Base-by-base conservation (phyloP, 2,329 filamentous ascomycete genomes). In the Ophiostoma australiae region DNA sequence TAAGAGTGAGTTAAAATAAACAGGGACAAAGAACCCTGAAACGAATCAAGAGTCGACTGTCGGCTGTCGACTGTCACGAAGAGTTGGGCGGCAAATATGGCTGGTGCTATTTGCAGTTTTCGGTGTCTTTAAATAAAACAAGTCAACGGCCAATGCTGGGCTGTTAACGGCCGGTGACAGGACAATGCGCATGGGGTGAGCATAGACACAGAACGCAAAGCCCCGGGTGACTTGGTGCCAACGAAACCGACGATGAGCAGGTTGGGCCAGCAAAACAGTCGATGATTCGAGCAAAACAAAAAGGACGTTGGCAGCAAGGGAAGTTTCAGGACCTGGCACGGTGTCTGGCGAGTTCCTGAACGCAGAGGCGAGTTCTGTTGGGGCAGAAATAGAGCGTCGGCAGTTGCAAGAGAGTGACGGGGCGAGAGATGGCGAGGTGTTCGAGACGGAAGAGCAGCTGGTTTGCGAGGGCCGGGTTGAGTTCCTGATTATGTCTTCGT, bases 1-100 rank as follows among this genome's bases (percentile, higher is more conserved):
- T n/a, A 58, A 58, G 8, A 58, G 11, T 27, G 8, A 58, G 11
- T 27, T 58, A 17, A 58, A 58, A 58, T 58, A 15, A 11, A 27
- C n/a, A 58, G 23, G 52, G 27, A 58, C 52, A 58, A 58, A 58
- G 52, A 58, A 58, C n/a, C 15, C 52, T 58, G 52, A 58, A 58
- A 58, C 52, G 52, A 48, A 17, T 48, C 1, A 48, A 48, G 17
- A 58, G 52, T 58, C 52, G 27, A 58, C 11, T 23, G 52, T 10
- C 7, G 7, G 20, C 17, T n/a, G 44, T 48, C 20, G 8, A 48
- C 44, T 4, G 39, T 41, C 39, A 41, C 15, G 39, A 20, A 48
- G 23, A 27, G 23, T 13, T 58, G n/a, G 10, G n/a, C 13, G 52
- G 52, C 23, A 58, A n/a, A 27, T 17, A 27, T 48, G 17, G 7